Percentiles rank a stretch among this genome's conserved stretches.
Evolutionary conservation across 1,284 basidiomycete species (phyloP).

Genomic region (Pholiota adiposa): DNA sequence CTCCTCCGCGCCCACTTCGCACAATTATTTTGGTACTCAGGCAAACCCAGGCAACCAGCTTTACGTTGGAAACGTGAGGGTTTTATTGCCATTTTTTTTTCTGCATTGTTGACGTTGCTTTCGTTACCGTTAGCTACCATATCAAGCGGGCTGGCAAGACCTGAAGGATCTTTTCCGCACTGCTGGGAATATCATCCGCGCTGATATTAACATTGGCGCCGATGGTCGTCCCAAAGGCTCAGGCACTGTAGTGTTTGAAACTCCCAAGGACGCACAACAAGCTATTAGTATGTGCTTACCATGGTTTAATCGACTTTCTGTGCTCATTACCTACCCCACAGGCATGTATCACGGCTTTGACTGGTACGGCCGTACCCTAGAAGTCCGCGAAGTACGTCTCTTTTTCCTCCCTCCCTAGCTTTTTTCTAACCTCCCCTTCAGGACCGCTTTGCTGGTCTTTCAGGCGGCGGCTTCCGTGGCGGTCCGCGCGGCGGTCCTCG

Average conservation of each 20-base stretch:
- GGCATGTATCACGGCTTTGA: constrained; percentile 95
- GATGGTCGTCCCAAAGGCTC: constrained; percentile 95
- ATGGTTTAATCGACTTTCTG: not conserved
- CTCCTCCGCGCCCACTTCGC: constrained; percentile 74
- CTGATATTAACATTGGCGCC: constrained; percentile 90
- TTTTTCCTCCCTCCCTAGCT: no score
- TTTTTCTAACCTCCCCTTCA: no score
- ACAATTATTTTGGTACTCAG: constrained; percentile 67
- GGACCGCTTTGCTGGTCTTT: constrained; percentile 88
- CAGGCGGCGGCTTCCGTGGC: constrained; percentile 62
- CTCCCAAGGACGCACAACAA: constrained; percentile 86
- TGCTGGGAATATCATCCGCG: constrained; percentile 91
- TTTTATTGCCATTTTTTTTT: constrained; percentile 25
- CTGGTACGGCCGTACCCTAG: constrained; percentile 91
- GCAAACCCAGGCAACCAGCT: constrained; percentile 85
- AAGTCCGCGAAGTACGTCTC: constrained; percentile 95
- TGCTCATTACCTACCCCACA: constrained; percentile 34
- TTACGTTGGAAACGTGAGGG: constrained; percentile 92
- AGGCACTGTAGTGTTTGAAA: constrained; percentile 94
- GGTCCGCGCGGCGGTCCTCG: constrained; percentile 49
- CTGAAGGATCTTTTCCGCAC: constrained; percentile 95
- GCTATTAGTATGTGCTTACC: constrained; percentile 74
- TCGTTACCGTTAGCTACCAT: constrained; percentile 78
- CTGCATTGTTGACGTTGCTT: constrained; percentile 49
- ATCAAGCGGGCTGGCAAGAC: constrained; percentile 98